phyloP scores from a whole-genome alignment of 2,329 filamentous ascomycete species.

The Rutstroemia sp. region DNA sequence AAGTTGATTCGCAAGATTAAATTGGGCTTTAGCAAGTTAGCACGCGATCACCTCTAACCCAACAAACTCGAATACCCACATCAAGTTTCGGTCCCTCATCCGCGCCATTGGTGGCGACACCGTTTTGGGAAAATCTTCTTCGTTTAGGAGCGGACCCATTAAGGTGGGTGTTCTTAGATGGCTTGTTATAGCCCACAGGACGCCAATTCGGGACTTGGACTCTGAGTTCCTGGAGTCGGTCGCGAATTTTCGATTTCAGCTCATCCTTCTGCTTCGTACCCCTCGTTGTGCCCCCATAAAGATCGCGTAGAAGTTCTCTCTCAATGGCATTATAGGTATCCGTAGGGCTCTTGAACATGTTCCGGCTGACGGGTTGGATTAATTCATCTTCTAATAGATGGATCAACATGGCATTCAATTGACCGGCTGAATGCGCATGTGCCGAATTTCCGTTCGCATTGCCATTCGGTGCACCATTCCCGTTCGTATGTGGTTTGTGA shows the following conservation, averaged over 20 bases:
- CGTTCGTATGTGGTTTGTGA: constrained; percentile 23
- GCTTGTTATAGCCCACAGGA: constrained; percentile 1
- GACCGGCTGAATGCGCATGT: constrained; percentile 27
- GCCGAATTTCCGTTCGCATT: constrained; percentile 9
- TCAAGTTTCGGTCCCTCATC: constrained; percentile 39
- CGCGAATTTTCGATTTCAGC: constrained; percentile 48
- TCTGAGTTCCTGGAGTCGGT: constrained; percentile 45
- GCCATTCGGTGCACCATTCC: constrained; percentile 25
- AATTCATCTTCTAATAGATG: constrained; percentile 56
- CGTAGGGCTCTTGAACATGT: constrained; percentile 51
- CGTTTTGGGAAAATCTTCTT: constrained; percentile 46
- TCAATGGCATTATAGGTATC: constrained; percentile 57
- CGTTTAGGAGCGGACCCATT: constrained; percentile 36
- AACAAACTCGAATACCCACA: constrained; percentile 34
- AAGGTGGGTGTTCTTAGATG: constrained; percentile 16
- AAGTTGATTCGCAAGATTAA: constrained; percentile 75
- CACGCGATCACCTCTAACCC: constrained; percentile 11
- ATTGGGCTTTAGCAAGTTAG: constrained; percentile 47
- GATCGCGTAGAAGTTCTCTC: constrained; percentile 48
- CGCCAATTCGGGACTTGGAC: constrained; percentile 32
- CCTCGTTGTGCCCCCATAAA: constrained; percentile 46
- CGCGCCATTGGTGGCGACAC: constrained; percentile 31
- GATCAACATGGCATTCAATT: constrained; percentile 36
- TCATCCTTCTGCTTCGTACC: constrained; percentile 61
- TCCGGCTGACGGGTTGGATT: constrained; percentile 53